Base-by-base conservation (phyloP, 371 early-diverging fungal genomes). In the Rhizopus microsporus region DNA sequence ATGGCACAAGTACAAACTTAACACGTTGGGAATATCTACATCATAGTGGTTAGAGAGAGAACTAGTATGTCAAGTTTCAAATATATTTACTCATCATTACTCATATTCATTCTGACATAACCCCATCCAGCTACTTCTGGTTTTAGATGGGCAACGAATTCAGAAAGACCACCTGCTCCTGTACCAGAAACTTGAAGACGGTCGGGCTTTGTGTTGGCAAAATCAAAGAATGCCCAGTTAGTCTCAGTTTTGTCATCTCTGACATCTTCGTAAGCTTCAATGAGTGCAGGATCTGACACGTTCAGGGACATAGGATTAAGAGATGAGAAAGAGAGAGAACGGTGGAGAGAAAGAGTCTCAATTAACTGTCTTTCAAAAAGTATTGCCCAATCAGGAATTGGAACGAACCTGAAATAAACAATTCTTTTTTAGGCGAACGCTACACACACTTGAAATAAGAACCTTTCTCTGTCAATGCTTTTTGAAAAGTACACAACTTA, bases 121-220 rank as follows among this genome's bases (percentile, higher is more conserved):
- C 92, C 94, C 71, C 89, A 94, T 8, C 85, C 89, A 32, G 93
- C 91, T 43, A 87, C 74, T 51, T 91, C 84, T 23, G 77, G 74
- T 45, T 85, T 82, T 31, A 93, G 76, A 16, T 87, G 71, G 38
- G 51, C 51, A 35, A 73, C 67, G 35, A 93, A 86, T 70, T 92
- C 93, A 5, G 59, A 63, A 12, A 93, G 75, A 33, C 91, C 93
- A 40, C 88, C 92, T 6, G 72, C 65, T 16, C 91, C 90, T 69
- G 68, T 33, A 47, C 69, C 80, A 56, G 77, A 71, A 4, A 80
- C 74, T 64, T 62, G 63, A 48, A 80, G 71, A 54, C 72, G 67
- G 57, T 77, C 76, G 40, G 80, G 74, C 46, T 70, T 80, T 31
- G 71, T 77, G 62, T 67, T 58, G 13, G 77, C 77, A 55, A 75